These are phyloP conservation scores for Wallacemonas collosoma DNA, from an alignment of 208 protist genomes.

Conservation along the genomic window DNA sequence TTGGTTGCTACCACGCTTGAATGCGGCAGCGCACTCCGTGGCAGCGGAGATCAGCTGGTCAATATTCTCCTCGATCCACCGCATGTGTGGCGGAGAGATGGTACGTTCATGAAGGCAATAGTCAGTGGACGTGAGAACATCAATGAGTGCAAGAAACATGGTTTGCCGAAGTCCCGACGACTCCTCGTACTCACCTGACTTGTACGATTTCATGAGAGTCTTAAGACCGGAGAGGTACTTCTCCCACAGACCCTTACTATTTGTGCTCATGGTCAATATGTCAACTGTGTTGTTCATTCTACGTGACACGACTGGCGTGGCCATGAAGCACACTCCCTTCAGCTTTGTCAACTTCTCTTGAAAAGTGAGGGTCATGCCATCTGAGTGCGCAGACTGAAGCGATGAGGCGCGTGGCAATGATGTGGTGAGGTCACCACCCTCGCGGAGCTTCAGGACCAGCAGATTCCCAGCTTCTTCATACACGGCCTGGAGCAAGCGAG, in stretches of 20 bases:
- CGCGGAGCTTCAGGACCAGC: conserved; percentile 4
- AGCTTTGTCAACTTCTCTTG: conserved; percentile 26
- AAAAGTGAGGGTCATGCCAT: conserved; percentile 7
- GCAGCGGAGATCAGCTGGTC: conserved; percentile 33
- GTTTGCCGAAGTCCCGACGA: conserved; percentile 26
- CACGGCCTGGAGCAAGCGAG: conserved; percentile 25
- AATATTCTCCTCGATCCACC: conserved; percentile 30
- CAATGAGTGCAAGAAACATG: conserved; percentile 44
- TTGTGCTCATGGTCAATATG: conserved; percentile 40
- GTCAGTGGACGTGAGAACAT: conserved; percentile 54
- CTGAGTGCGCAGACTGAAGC: conserved; percentile 14
- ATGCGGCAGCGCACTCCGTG: conserved; percentile 29
- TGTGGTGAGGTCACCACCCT: not conserved
- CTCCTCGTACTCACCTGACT: conserved; percentile 2
- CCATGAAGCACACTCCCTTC: conserved; percentile 48
- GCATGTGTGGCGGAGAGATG: conserved; percentile 32
- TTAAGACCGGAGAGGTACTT: conserved; percentile 34
- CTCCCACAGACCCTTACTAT: conserved; percentile 45
- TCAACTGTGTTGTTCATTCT: conserved; percentile 37
- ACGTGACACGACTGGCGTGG: conserved; percentile 36
- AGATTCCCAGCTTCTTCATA: conserved; percentile 28
- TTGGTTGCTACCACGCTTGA: conserved; percentile 8
- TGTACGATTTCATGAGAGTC: conserved; percentile 21
- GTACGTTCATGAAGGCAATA: conserved; percentile 33
- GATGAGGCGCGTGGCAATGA: not conserved